Percentiles rank a stretch among this genome's conserved stretches.
These are phyloP conservation scores for Harringtonia aguacate DNA, from an alignment of 2,329 filamentous ascomycete species.

Conservation along the genomic window DNA sequence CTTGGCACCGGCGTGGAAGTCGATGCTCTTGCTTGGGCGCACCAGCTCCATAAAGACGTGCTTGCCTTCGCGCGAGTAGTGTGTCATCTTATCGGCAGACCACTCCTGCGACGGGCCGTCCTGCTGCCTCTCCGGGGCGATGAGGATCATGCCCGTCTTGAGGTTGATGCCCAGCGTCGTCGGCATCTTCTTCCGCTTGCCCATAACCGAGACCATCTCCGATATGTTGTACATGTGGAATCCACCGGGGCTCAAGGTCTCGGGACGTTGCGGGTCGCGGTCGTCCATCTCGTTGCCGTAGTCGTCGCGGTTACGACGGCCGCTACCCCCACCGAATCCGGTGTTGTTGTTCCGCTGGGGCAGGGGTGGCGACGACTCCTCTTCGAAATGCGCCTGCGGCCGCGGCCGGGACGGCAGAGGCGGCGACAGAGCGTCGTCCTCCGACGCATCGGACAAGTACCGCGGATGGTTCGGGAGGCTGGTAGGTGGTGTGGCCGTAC, in stretches of 20 bases:
- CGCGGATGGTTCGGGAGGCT: conserved; percentile 38
- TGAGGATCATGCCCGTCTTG: conserved; percentile 77
- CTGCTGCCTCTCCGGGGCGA: conserved; percentile 73
- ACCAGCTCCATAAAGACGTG: conserved; percentile 94
- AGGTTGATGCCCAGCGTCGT: conserved; percentile 94
- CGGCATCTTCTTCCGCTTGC: conserved; percentile 95
- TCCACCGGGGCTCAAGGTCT: conserved; percentile 55
- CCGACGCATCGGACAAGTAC: conserved; percentile 56
- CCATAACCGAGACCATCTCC: conserved; percentile 94
- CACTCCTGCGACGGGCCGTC: conserved; percentile 86
- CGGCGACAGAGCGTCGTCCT: conserved; percentile 49
- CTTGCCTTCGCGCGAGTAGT: conserved; percentile 96
- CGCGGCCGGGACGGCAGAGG: conserved; percentile 52
- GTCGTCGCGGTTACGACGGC: not conserved
- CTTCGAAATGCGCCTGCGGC: conserved; percentile 36
- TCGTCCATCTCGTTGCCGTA: conserved; percentile 21
- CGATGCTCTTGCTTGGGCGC: conserved; percentile 83
- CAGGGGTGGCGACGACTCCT: conserved; percentile 13
- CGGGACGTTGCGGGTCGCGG: conserved; percentile 13
- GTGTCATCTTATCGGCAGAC: conserved; percentile 89
- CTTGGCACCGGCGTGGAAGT: conserved; percentile 95
- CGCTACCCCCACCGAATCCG: conserved; percentile 1
- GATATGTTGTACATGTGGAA: conserved; percentile 96
- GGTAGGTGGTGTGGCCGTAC: conserved; percentile 36
- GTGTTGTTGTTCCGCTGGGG: conserved; percentile 14